Evolutionary conservation across 2,329 filamentous ascomycete genomes (phyloP), one percentile per base, ranked within the genome.

Genomic region (Sclerotinia sclerotiorum): DNA sequence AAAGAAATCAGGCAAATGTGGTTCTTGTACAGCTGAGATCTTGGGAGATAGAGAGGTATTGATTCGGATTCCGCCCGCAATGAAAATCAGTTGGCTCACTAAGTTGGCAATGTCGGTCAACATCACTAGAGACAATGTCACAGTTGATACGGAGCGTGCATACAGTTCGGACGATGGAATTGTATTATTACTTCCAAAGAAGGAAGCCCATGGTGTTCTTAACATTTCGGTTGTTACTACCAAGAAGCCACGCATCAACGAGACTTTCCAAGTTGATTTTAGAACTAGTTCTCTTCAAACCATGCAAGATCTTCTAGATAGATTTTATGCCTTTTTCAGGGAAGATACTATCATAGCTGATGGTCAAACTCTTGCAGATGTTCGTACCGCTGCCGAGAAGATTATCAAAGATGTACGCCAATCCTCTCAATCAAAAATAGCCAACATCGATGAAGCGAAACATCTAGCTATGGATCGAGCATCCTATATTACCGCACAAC

Each of bases 241-340:
- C 19, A 85, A 82, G 67, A 85, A 84, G 70, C 88, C 88, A 32
- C 85, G 83, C 76, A 81, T 89, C 71, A 85, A 85, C 73, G 86
- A 89, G 78, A 84, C 84, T 0, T 86, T 89, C 75, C 82, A 83
- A 51, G 78, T 90, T 42, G 84, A 88, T 75, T 87, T 90, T 76
- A 85, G 86, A 39, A 73, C 71, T 1, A 71, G 69, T 52, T 42
- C 72, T 54, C 70, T 69, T 56, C 74, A 74, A 52, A 65, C 68
- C 56, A 71, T 73, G 68, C 74, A 77, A 63, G 69, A 67, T 58
- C 62, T 76, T 17, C 39, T 76, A 48, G 70, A 72, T 39, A 74
- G 72, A 52, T 65, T 77, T 17, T 71, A 70, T 13, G 70, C 73
- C 17, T 65, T 74, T n/a, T 63, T 75, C 42, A 70, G 72, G 2